These are phyloP conservation scores for Neurospora terricola DNA, from an alignment of 495 filamentous ascomycete species.

Conservation along the genomic window DNA sequence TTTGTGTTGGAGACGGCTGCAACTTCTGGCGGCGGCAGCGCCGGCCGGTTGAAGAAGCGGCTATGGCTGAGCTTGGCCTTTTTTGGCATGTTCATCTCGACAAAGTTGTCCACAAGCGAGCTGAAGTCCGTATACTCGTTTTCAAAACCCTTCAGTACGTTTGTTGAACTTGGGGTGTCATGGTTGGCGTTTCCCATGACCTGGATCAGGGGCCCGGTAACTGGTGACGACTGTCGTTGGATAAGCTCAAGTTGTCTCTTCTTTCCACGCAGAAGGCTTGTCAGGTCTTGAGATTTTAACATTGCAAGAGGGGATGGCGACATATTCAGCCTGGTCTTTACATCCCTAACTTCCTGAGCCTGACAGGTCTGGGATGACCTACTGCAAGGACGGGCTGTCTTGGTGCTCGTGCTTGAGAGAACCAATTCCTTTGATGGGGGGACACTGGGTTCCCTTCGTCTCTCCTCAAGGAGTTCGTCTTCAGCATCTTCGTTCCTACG, in stretches of 20 bases:
- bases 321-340: background rate
- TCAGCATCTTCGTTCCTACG: slow-evolving; percentile 37
- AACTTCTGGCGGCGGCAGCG: background rate
- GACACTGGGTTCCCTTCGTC: background rate
- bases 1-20: background rate
- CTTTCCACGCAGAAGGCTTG: slow-evolving; percentile 6
- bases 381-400: background rate
- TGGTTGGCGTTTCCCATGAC: background rate
- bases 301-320: background rate
- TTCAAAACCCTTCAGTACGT: slow-evolving; percentile 6
- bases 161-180: slow-evolving; percentile 2
- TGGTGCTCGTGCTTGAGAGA: background rate
- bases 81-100: slow-evolving; percentile 29
- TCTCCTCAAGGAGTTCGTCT: slow-evolving; percentile 36
- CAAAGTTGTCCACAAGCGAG: slow-evolving; percentile 34
- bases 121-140: slow-evolving; percentile 12
- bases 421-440: background rate
- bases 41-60: background rate
- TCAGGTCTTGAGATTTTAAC: slow-evolving; percentile 1
- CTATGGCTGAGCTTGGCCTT: slow-evolving; percentile 21
- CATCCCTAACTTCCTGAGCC: background rate
- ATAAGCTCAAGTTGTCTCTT: slow-evolving; percentile 6
- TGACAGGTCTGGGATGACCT: background rate
- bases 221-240: background rate
- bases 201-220: background rate